Evolutionary conservation across 768 basidiomycete species (phyloP).

Genomic region (Trametes maxima): DNA sequence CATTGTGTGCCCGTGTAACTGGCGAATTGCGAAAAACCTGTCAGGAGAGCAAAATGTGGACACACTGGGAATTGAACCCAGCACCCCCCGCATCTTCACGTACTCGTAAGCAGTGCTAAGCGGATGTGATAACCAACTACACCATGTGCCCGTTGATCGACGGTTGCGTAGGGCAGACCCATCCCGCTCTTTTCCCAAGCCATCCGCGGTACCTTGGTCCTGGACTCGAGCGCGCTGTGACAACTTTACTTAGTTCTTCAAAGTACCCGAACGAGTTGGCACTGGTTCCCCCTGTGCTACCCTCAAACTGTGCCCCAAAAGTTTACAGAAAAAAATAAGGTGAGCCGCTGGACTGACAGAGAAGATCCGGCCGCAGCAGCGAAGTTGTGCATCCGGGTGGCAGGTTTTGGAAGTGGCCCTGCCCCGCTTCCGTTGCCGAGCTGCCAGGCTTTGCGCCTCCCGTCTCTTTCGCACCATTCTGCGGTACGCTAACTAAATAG

Average conservation of each 20-base stretch:
- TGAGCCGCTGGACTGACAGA: no score
- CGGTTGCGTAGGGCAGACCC: neutral
- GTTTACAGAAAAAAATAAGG: no score
- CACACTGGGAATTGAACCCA: slow-evolving; percentile 25
- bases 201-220: no score
- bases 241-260: neutral
- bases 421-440: neutral
- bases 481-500: neutral
- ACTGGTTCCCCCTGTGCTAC: no score
- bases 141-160: slow-evolving; percentile 19
- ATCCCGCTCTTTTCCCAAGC: no score
- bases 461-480: neutral
- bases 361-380: no score
- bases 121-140: slow-evolving; percentile 28
- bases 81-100: slow-evolving; percentile 19
- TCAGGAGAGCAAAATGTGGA: slow-evolving; percentile 13
- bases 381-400: no score
- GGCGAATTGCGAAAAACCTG: no score
- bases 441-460: neutral
- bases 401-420: no score
- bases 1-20: no score
- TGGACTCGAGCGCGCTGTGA: no score
- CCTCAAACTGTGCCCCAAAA: no score
- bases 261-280: neutral
- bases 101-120: slow-evolving; percentile 11